A percentile compares a stretch with the other conserved stretches of the same genome.
These are phyloP conservation scores for Candida broadrunensis DNA, from an alignment of 805 yeast genomes.

Conservation along the genomic window DNA sequence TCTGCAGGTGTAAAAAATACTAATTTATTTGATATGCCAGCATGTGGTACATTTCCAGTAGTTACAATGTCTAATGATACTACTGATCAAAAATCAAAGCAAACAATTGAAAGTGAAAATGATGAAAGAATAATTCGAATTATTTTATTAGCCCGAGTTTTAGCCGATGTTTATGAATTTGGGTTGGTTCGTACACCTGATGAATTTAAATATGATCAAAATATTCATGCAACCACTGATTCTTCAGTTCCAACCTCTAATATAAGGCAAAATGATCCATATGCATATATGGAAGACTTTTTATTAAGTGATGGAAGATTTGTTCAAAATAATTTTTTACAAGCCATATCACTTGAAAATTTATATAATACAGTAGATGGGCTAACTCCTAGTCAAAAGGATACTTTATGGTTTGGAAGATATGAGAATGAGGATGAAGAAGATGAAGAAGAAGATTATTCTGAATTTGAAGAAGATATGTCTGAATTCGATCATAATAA, in stretches of 20 bases:
- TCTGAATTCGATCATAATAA: background rate
- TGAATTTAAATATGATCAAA: conserved; percentile 42
- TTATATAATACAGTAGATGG: conserved; percentile 10
- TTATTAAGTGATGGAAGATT: conserved; percentile 40
- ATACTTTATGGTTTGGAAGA: conserved; percentile 22
- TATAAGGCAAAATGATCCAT: conserved; percentile 12
- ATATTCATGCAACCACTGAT: conserved; percentile 22
- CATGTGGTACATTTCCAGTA: conserved; percentile 50
- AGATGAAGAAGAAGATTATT: conserved; percentile 18
- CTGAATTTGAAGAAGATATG: conserved; percentile 31
- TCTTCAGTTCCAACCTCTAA: conserved; percentile 5
- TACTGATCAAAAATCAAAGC: conserved; percentile 13
- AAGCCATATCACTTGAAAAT: conserved; percentile 31
- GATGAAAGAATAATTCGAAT: conserved; percentile 52
- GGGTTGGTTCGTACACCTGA: conserved; percentile 50
- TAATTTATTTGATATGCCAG: conserved; percentile 61
- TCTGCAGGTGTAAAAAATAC: conserved; percentile 55
- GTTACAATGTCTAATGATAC: conserved; percentile 13
- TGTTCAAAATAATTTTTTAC: conserved; percentile 37
- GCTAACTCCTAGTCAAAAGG: conserved; percentile 18
- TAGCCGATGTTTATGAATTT: conserved; percentile 52
- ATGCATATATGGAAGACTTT: conserved; percentile 28
- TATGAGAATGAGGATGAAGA: conserved; percentile 10
- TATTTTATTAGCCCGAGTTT: conserved; percentile 45
- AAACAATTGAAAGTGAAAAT: conserved; percentile 39